A percentile compares a stretch with the other conserved stretches of the same genome.
phyloP scores from a whole-genome alignment of 2,329 filamentous ascomycete species.

The Exophiala aquamarina region DNA sequence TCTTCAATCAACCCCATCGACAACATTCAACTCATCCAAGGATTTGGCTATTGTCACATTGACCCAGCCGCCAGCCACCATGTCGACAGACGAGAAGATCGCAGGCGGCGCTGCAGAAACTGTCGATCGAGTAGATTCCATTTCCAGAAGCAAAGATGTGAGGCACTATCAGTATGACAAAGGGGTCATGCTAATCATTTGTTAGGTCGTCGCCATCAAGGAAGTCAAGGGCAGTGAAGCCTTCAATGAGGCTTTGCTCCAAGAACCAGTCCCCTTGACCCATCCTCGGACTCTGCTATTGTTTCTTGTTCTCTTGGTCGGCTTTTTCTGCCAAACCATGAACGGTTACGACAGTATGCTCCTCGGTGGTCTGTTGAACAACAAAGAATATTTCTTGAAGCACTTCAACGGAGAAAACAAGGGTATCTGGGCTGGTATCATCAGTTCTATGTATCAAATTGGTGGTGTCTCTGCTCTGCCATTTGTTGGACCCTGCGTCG shows the following conservation, averaged over 20 bases:
- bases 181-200: constrained; percentile 36
- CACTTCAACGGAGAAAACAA: constrained; percentile 43
- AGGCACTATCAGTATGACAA: constrained; percentile 32
- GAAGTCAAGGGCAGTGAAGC: constrained; percentile 54
- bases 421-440: constrained; percentile 46
- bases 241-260: constrained; percentile 56
- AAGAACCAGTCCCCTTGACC: constrained; percentile 42
- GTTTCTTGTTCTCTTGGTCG: constrained; percentile 27
- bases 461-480: constrained; percentile 46
- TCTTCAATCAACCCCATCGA: constrained; percentile 13
- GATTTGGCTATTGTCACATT: neutral
- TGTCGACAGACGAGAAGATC: constrained; percentile 21
- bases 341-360: constrained; percentile 61
- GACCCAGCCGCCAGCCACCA: constrained; percentile 8
- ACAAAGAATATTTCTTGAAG: constrained; percentile 42
- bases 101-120: constrained; percentile 3
- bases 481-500: constrained; percentile 47
- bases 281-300: constrained; percentile 21
- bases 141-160: constrained; percentile 22
- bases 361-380: constrained; percentile 53
- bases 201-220: constrained; percentile 32
- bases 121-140: constrained; percentile 17
- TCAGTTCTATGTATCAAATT: constrained; percentile 50
- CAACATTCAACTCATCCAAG: neutral
- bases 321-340: constrained; percentile 51